Conservation (phyloP, 371 early-diverging fungal species). For the Basidiobolus meristosporus region DNA sequence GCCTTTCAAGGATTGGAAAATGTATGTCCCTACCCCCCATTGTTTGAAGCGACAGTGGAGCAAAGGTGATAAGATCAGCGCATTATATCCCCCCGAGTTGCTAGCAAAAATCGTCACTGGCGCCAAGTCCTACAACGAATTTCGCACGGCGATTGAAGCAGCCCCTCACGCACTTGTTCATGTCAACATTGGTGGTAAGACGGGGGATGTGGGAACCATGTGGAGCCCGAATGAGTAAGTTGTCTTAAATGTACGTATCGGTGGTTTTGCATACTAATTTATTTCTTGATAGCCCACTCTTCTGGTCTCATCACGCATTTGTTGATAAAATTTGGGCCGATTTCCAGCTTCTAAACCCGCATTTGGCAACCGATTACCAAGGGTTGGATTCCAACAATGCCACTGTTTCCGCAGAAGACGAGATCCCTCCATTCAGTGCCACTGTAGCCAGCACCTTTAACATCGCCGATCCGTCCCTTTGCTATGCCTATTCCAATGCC, state of each 20-base stretch:
- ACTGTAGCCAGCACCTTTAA: too few relatives aligned
- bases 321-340: constrained; percentile 25
- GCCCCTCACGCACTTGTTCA: constrained; percentile 25
- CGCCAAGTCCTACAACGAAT: constrained; percentile 8
- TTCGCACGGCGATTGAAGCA: constrained; percentile 14
- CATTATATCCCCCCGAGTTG: background rate
- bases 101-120: too few relatives aligned
- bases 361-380: too few relatives aligned
- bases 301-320: constrained; percentile 31
- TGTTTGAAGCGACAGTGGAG: constrained; percentile 1
- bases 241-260: too few relatives aligned
- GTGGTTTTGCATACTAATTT: too few relatives aligned
- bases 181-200: constrained; percentile 15
- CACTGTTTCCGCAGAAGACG: too few relatives aligned
- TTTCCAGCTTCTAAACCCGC: constrained; percentile 10
- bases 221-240: constrained; percentile 10
- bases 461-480: too few relatives aligned
- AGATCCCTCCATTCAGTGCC: too few relatives aligned
- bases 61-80: background rate
- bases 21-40: background rate
- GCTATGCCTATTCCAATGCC: too few relatives aligned
- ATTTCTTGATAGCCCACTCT: constrained; percentile 12
- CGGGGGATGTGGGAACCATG: constrained; percentile 19
- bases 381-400: too few relatives aligned
- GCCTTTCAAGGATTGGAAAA: background rate